Conservation (phyloP, 805 yeast genomes). For the Pichia nanzhaoensis region DNA sequence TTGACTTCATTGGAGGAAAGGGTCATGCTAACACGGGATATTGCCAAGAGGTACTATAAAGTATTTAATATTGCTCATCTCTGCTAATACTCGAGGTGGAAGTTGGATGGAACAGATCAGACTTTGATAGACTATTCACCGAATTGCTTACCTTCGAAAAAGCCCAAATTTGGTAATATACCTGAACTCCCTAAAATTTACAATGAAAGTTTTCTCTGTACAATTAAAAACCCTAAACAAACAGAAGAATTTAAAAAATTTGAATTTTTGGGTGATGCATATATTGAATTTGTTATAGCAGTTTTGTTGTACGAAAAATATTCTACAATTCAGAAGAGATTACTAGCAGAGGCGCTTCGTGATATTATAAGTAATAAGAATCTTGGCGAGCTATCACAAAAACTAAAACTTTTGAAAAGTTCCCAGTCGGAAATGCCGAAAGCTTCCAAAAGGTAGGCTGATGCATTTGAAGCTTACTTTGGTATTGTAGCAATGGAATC, state of each 20-base stretch:
- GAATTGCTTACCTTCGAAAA: too few relatives aligned
- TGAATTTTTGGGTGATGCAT: conserved; percentile 82
- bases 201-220: not conserved
- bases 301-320: conserved; percentile 53
- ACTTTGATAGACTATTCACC: too few relatives aligned
- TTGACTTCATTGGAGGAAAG: too few relatives aligned
- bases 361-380: conserved; percentile 39
- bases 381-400: conserved; percentile 47
- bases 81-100: too few relatives aligned
- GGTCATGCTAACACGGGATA: too few relatives aligned
- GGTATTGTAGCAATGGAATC: conserved; percentile 50
- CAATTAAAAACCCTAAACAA: not conserved
- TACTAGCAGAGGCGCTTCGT: conserved; percentile 57
- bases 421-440: conserved; percentile 35
- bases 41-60: too few relatives aligned
- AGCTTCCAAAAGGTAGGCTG: conserved; percentile 65
- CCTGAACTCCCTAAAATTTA: not conserved
- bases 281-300: conserved; percentile 60
- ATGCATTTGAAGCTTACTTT: conserved; percentile 81
- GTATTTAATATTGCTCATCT: too few relatives aligned
- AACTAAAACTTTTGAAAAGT: conserved; percentile 35
- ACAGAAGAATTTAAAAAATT: conserved; percentile 45
- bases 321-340: conserved; percentile 67
- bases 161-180: not conserved
- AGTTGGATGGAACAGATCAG: too few relatives aligned